Evolutionary conservation across 495 filamentous ascomycete species (phyloP).

Genomic region (Penicillium dipodomyicola): DNA sequence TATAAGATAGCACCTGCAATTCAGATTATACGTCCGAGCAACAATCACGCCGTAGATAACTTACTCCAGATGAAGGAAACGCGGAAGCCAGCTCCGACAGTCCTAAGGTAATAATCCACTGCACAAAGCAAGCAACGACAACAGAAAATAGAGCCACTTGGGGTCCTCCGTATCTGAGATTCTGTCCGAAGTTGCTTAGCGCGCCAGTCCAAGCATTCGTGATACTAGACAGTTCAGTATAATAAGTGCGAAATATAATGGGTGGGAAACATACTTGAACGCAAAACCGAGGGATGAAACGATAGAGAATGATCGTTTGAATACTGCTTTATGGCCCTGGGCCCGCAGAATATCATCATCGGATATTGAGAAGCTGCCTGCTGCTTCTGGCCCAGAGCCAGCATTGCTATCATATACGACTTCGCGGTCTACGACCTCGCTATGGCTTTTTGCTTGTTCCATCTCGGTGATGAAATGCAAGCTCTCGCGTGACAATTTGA

Average conservation of each 20-base stretch:
- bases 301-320: conserved; percentile 33
- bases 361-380: not conserved
- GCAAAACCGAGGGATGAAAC: conserved; percentile 32
- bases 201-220: conserved; percentile 40
- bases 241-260: not conserved
- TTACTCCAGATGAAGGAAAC: not conserved
- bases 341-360: conserved; percentile 33
- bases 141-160: not conserved
- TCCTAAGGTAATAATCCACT: not conserved
- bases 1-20: too few relatives aligned
- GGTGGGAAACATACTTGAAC: conserved; percentile 16
- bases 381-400: not conserved
- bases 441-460: not conserved
- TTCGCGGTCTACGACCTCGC: not conserved
- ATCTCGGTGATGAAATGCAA: not conserved
- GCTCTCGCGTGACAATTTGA: not conserved
- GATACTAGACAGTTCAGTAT: conserved; percentile 12
- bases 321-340: conserved; percentile 31
- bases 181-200: not conserved
- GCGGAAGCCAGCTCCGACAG: not conserved
- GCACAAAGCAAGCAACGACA: not conserved
- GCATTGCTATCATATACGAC: not conserved
- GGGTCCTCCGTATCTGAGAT: not conserved
- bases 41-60: not conserved
- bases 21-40: not conserved